Evolutionary conservation across 2,329 filamentous ascomycete genomes (phyloP).

Genomic region (Neopestalotiopsis rosae): DNA sequence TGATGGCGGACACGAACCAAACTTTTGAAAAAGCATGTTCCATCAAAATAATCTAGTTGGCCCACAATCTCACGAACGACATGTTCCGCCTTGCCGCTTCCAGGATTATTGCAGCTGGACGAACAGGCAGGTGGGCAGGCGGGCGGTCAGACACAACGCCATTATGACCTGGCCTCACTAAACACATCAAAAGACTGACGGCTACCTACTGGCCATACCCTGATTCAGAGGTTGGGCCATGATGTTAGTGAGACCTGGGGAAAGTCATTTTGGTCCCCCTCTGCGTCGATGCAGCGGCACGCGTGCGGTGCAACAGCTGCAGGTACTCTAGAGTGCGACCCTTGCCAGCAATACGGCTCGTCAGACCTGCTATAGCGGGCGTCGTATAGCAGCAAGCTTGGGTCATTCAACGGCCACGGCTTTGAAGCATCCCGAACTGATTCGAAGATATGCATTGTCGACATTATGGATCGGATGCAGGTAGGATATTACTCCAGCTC

Average conservation of each 20-base stretch:
- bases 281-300: not conserved
- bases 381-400: slow-evolving; percentile 1
- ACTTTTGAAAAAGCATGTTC: slow-evolving; percentile 2
- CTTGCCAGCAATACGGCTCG: not conserved
- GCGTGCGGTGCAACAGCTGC: not conserved
- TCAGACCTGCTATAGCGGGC: slow-evolving; percentile 3
- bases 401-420: not conserved
- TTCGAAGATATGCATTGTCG: not conserved
- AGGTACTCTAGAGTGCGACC: slow-evolving; percentile 2
- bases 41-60: not conserved
- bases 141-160: not conserved
- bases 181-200: not conserved
- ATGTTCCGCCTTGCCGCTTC: slow-evolving; percentile 2
- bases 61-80: not conserved
- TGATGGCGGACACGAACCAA: not conserved
- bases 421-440: not conserved
- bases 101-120: not conserved
- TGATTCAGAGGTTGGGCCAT: not conserved
- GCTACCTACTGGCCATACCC: not conserved
- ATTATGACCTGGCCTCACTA: not conserved
- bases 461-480: not conserved
- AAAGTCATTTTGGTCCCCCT: not conserved
- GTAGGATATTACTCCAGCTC: not conserved
- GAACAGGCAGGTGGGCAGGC: not conserved
- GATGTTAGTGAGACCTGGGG: not conserved